Evolutionary conservation across 768 basidiomycete species (phyloP).

Genomic region (Trametopsis cervina): DNA sequence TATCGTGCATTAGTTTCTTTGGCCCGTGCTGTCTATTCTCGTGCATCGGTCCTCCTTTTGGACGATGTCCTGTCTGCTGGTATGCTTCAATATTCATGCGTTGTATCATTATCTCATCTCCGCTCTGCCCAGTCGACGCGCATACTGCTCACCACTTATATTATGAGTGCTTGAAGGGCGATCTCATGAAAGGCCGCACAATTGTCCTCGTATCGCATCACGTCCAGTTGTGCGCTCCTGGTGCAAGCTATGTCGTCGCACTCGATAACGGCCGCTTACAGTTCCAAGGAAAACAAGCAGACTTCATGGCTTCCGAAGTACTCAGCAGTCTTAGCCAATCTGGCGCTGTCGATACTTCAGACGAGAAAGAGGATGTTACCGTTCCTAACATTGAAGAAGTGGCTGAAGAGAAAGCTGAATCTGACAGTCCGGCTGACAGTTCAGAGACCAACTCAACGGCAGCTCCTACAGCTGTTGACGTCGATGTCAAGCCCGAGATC

Average conservation of each 20-base stretch:
- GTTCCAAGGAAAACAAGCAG: constrained; percentile 61
- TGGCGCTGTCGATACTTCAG: constrained; percentile 29
- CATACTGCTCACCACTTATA: constrained; percentile 82
- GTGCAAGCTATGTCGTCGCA: constrained; percentile 76
- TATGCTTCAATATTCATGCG: constrained; percentile 12
- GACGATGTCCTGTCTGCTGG: constrained; percentile 70
- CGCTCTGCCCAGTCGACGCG: constrained; percentile 56
- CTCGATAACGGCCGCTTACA: constrained; percentile 76
- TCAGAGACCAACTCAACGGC: constrained; percentile 41
- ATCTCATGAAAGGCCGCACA: constrained; percentile 72
- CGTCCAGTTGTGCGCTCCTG: constrained; percentile 79
- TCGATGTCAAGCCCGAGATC: constrained; percentile 25
- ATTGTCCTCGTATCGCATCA: constrained; percentile 91
- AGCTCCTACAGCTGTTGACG: constrained; percentile 22
- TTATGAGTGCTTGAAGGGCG: constrained; percentile 71
- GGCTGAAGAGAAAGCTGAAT: constrained; percentile 15
- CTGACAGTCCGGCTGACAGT: constrained; percentile 17
- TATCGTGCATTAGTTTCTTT: constrained; percentile 43
- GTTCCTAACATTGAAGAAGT: constrained; percentile 30
- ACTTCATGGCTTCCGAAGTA: constrained; percentile 61
- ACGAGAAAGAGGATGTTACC: constrained; percentile 39
- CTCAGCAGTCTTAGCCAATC: constrained; percentile 64
- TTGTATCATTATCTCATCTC: neutral
- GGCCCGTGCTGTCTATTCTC: constrained; percentile 85
- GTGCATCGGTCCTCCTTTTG: constrained; percentile 73